Evolutionary conservation across 1,139 yeast genomes (phyloP).

Genomic region (Nakaseomyces uthaithaninus): DNA sequence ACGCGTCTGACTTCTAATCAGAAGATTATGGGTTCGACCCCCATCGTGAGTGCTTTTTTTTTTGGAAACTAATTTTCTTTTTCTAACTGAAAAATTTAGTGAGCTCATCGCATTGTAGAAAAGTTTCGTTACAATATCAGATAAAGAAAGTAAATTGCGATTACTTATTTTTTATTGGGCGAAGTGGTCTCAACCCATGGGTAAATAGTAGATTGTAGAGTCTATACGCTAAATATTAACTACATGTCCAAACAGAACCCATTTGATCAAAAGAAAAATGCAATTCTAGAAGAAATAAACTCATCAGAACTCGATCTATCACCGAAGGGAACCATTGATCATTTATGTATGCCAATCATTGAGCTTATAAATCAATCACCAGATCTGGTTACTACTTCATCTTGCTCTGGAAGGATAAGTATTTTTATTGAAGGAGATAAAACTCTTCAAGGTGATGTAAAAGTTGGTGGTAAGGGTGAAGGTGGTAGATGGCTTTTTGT

Average conservation of each 20-base stretch:
- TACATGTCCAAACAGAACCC: constrained; percentile 38
- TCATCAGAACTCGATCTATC: constrained; percentile 56
- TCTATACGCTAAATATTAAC: no score
- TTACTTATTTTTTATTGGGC: no score
- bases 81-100: not conserved
- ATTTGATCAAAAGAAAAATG: constrained; percentile 59
- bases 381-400: constrained; percentile 77
- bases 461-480: constrained; percentile 77
- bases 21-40: constrained; percentile 60
- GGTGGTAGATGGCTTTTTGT: constrained; percentile 84
- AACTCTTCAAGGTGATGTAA: constrained; percentile 22
- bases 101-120: constrained; percentile 6
- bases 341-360: constrained; percentile 61
- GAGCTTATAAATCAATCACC: constrained; percentile 51
- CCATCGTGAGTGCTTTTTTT: constrained; percentile 45
- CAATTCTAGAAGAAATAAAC: constrained; percentile 49
- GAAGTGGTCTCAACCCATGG: no score
- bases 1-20: constrained; percentile 60
- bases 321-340: constrained; percentile 80
- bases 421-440: constrained; percentile 65
- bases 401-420: constrained; percentile 81
- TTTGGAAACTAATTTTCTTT: constrained; percentile 3
- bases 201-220: no score
- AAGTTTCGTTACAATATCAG: no score
- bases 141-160: no score